These are phyloP conservation scores for Haplosporangium sp. DNA, from an alignment of 371 early-diverging fungal genomes.

Conservation along the genomic window DNA sequence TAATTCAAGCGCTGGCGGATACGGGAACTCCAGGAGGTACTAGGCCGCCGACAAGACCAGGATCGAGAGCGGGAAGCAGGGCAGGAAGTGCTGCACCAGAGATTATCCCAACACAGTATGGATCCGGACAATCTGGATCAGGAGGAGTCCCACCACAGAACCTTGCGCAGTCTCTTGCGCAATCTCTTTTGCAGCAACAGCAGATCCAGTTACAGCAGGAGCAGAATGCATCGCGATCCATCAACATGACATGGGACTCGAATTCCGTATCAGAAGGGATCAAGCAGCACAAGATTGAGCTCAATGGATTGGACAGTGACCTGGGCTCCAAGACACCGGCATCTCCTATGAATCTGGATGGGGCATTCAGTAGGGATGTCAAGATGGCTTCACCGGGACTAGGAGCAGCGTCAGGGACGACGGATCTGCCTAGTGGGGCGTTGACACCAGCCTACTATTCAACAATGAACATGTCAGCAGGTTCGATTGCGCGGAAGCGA, in stretches of 20 bases:
- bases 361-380: constrained; percentile 12
- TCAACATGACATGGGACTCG: constrained; percentile 12
- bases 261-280: constrained; percentile 17
- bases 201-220: constrained; percentile 15
- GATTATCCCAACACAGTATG: constrained; percentile 16
- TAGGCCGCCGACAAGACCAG: constrained; percentile 29
- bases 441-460: constrained; percentile 36
- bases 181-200: constrained; percentile 36
- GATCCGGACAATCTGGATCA: neutral
- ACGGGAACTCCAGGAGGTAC: constrained; percentile 37
- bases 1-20: constrained; percentile 47
- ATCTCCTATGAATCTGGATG: constrained; percentile 30
- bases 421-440: constrained; percentile 17
- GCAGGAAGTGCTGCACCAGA: constrained; percentile 40
- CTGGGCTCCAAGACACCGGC: constrained; percentile 9
- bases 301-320: constrained; percentile 10
- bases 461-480: constrained; percentile 40
- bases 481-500: constrained; percentile 46
- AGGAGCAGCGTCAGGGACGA: neutral
- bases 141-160: constrained; percentile 41
- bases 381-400: constrained; percentile 19
- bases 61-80: constrained; percentile 31
- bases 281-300: constrained; percentile 15
- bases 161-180: constrained; percentile 41
- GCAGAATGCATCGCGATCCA: constrained; percentile 2